Evolutionary conservation across 1,139 yeast species (phyloP).

Genomic region (Sugiyamaella castrensis): DNA sequence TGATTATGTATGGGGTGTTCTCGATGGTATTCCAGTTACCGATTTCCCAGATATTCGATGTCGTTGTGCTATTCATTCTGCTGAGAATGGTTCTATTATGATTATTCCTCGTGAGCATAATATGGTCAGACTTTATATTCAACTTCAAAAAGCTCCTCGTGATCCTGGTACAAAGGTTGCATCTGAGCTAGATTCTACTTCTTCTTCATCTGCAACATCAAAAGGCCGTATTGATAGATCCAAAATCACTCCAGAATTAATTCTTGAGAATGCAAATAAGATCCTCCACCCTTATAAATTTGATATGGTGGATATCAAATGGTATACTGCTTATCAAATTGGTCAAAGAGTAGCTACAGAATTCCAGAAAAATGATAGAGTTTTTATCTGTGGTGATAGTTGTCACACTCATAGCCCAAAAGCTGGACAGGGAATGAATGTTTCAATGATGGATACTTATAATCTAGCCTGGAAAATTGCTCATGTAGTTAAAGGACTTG

Average conservation of each 20-base stretch:
- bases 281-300: conserved; percentile 37
- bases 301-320: conserved; percentile 37
- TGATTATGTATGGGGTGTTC: conserved; percentile 42
- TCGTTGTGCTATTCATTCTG: conserved; percentile 41
- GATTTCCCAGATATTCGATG: conserved; percentile 42
- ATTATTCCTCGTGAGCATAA: conserved; percentile 41
- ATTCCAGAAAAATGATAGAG: conserved; percentile 30
- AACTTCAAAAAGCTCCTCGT: conserved; percentile 35
- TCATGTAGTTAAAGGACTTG: conserved; percentile 36
- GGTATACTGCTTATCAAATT: conserved; percentile 43
- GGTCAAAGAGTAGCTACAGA: conserved; percentile 40
- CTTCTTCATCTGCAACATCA: conserved; percentile 20
- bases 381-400: conserved; percentile 42
- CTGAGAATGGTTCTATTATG: conserved; percentile 38
- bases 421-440: conserved; percentile 45
- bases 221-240: conserved; percentile 36
- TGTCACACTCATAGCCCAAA: conserved; percentile 44
- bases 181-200: conserved; percentile 16
- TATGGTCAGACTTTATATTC: conserved; percentile 38
- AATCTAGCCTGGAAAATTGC: conserved; percentile 43
- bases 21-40: conserved; percentile 40
- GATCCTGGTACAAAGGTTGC: too few species aligned
- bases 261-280: conserved; percentile 36
- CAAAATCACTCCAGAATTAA: conserved; percentile 33
- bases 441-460: conserved; percentile 39